Base-by-base conservation (phyloP, 2,329 filamentous ascomycete genomes). In the Ophiostoma tasmaniense region DNA sequence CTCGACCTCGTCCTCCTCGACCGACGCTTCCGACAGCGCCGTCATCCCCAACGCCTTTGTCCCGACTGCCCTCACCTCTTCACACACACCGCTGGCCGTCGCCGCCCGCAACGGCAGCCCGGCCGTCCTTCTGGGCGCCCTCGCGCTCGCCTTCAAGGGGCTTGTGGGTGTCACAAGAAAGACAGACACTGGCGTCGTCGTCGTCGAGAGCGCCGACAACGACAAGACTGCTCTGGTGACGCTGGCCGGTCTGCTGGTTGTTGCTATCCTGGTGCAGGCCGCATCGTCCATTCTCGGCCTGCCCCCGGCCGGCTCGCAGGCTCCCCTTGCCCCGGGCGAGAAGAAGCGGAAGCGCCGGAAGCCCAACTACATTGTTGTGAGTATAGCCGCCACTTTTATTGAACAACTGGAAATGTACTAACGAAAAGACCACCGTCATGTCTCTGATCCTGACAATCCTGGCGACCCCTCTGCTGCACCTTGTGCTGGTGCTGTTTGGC, bases 401-500 rank as follows among this genome's bases (percentile, higher is more conserved):
- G n/a, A n/a, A n/a, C n/a, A n/a, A n/a, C n/a, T n/a, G n/a, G n/a
- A 64, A 17, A 62, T 7, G 20, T 5, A 64, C 37, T 25, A 45
- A 67, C 25, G 25, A 20, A 22, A 25, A 85, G 83, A 79, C 81
- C 22, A 77, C 61, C 10, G 61, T 64, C 61, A 64, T 64, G 61
- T 64, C 61, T 2, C 61, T 64, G 7, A 64, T 64, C n/a, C 22
- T 65, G 20, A 65, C 81, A 17, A 73, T 82, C 69, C 77, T 84
- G 66, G 81, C 81, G 6, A 75, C 83, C 50, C 72, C 83, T 25
- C 75, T 97, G 35, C 74, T 89, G 28, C 83, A 89, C 76, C 76
- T 87, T 61, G 79, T 88, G 50, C 85, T 96, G 74, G 83, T 98
- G 75, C 90, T 98, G 73, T 96, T 97, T 79, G 95, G 95, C 75